Percentiles rank a stretch among this genome's conserved stretches.
Conservation (phyloP, 129 eudicot genomes). For the Oenanthe sinensis region DNA sequence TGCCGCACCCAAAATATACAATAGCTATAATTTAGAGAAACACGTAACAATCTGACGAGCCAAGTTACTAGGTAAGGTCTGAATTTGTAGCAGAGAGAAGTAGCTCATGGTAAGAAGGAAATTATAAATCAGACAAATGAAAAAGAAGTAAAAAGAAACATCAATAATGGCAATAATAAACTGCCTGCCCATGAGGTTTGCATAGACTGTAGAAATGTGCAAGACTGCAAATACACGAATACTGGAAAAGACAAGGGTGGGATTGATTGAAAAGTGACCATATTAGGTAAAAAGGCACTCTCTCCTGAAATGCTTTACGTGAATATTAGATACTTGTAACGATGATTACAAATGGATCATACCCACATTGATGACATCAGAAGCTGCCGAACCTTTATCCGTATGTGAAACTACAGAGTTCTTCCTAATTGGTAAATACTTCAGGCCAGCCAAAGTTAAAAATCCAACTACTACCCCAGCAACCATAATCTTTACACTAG, state of each 20-base stretch:
- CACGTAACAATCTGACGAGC: too few species aligned
- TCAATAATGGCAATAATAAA: too few species aligned
- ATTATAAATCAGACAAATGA: too few species aligned
- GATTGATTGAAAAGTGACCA: too few species aligned
- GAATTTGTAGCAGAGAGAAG: too few species aligned
- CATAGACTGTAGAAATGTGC: background rate
- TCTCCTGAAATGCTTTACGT: too few species aligned
- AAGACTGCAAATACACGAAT: background rate
- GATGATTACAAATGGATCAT: conserved; percentile 23
- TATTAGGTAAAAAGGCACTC: background rate
- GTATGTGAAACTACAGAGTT: conserved; percentile 20
- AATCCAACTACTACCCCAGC: conserved; percentile 83
- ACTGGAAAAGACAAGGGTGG: background rate
- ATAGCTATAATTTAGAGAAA: background rate
- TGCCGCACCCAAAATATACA: background rate
- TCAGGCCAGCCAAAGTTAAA: conserved; percentile 62
- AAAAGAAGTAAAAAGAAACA: too few species aligned
- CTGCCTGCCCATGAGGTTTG: too few species aligned
- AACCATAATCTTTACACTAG: conserved; percentile 77
- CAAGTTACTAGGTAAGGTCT: too few species aligned
- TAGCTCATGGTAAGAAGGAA: too few species aligned
- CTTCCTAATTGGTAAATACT: conserved; percentile 38
- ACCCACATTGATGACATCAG: conserved; percentile 77
- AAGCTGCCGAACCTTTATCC: conserved; percentile 45
- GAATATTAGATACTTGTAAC: too few species aligned